Base-by-base conservation (phyloP, 208 protist species). In the Phytomonas sp. region DNA sequence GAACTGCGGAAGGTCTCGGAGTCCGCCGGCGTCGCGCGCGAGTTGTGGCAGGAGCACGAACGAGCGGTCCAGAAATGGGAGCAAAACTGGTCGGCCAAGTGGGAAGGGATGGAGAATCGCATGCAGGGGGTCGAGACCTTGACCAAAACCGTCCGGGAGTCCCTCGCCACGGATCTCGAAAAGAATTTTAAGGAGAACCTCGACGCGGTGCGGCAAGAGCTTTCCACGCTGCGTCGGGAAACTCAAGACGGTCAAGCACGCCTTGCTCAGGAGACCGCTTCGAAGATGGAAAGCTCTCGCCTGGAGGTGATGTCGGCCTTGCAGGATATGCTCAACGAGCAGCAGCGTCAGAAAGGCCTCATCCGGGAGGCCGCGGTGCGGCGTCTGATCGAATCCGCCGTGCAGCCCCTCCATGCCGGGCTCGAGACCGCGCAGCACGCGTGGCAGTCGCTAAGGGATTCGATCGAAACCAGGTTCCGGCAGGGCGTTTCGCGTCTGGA, bases 1-100 rank as follows among this genome's bases (percentile, higher is more conserved):
- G 83, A 90, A 60, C 62, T 88, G 20, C 85, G 83, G 59, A 75
- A 80, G 13, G 82, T 84, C 60, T 70, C 89, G 70, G 73, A 83
- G 40, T 51, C 40, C 20, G 75, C 70, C 34, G 82, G 82, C 20
- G 62, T 80, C 23, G 68, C 81, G 29, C 72, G 78, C 28, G 85
- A 89, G 60, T 75, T 81, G 0, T 56, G 51, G 32, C 71, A 65
- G 60, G 78, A 62, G 75, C 77, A 73, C 51, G 78, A 51, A 51
- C 40, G 40, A 6, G 9, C 20, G 20, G 9, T 51, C 40, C 40
- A 15, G 40, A 51, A 51, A 51, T 51, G 40, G 40, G 40, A 51
- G 20, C 40, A 51, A 51, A 51, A 51, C 4, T 51, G 40, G 40
- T 51, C 40, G 13, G 20, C 2, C 3, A 51, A 51, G 13, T 51